Evolutionary conservation across 768 basidiomycete genomes (phyloP), one percentile per base, ranked within the genome.

Genomic region (Sporobolomyces phaffii): DNA sequence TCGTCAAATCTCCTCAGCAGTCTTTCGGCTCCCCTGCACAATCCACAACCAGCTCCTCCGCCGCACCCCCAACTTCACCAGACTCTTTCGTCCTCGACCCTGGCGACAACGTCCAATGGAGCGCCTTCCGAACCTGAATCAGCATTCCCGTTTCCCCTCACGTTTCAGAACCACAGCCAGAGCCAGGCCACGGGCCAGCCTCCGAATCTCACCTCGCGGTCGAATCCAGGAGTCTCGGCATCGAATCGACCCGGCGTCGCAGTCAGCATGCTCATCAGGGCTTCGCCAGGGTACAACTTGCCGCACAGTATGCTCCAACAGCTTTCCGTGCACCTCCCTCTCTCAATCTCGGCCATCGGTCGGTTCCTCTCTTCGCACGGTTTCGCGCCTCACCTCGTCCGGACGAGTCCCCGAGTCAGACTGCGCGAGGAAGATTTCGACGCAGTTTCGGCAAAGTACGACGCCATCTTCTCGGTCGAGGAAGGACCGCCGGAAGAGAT

Each of bases 331-430:
- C 40, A 43, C 29, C 57, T 70, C 33, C 69, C 69, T 15, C 69
- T 70, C 45, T 47, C 49, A 20, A 63, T 70, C 43, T 44, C 45
- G 14, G 5, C 49, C 26, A 44, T 70, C n/a, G 53, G 52, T 15
- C 69, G 69, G 18, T 70, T 63, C 65, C 61, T 70, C 28, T 17
- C 41, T 15, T 47, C 53, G 13, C 61, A 70, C 29, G 69, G 69
- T 0, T 70, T 70, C 34, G 61, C 69, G 15, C 62, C 69, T 8
- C 28, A 66, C 34, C 29, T 70, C 41, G 31, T 54, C 2, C 61
- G 65, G 8, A 22, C 52, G 1, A 2, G 10, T 3, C 17, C 41
- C 7, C 14, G 29, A 28, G 22, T 33, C 29, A 29, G 22, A 34
- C 31, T 58, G 3, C 50, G 65, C 18, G 64, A 66, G 24, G 69